Conservation (phyloP, 2,329 filamentous ascomycete genomes). For the Colletotrichum shisoi region DNA sequence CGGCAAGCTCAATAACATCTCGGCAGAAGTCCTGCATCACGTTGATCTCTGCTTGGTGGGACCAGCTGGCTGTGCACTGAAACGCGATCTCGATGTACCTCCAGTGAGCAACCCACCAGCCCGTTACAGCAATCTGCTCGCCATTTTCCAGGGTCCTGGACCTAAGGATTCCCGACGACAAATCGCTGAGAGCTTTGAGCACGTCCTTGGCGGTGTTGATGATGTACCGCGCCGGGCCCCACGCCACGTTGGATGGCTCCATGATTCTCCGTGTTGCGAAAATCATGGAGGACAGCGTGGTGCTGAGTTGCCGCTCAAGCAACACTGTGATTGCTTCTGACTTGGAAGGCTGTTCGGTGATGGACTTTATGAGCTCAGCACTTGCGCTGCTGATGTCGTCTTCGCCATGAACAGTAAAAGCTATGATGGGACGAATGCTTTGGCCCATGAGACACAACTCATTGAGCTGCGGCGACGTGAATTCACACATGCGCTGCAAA, state of each 20-base stretch:
- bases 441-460: conserved; percentile 72
- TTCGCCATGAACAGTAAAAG: conserved; percentile 82
- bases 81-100: conserved; percentile 81
- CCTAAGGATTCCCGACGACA: conserved; percentile 63
- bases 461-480: conserved; percentile 73
- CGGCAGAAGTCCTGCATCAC: conserved; percentile 92
- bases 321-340: conserved; percentile 59
- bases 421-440: conserved; percentile 77
- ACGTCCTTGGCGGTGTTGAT: conserved; percentile 66
- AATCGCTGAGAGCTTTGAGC: conserved; percentile 64
- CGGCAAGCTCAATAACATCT: conserved; percentile 93
- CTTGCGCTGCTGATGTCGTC: conserved; percentile 80
- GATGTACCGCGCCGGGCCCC: conserved; percentile 65
- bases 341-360: conserved; percentile 71
- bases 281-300: conserved; percentile 56
- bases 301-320: conserved; percentile 55
- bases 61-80: conserved; percentile 81
- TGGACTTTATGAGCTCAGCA: conserved; percentile 81
- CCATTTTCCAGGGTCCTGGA: conserved; percentile 63
- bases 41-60: conserved; percentile 74
- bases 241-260: conserved; percentile 55
- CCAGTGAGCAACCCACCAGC: conserved; percentile 89
- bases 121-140: conserved; percentile 72
- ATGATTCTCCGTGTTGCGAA: conserved; percentile 46
- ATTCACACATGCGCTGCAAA: conserved; percentile 80